These are phyloP conservation scores for Eragrostis tef DNA, from an alignment of 202 grass and related monocot species.

Conservation along the genomic window DNA sequence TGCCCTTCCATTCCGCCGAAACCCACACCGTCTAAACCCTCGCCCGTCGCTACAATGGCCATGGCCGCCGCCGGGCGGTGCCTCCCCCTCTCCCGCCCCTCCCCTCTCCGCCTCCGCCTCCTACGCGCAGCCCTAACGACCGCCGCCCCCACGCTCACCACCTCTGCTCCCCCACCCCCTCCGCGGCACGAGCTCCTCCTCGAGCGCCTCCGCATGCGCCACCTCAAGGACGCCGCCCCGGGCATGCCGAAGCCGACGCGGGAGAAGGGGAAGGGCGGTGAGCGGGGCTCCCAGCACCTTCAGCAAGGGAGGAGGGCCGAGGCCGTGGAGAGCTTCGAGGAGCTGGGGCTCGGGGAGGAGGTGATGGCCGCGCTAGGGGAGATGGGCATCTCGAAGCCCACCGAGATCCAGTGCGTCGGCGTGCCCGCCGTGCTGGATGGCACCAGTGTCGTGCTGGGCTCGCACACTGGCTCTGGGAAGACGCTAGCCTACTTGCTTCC, in stretches of 20 bases:
- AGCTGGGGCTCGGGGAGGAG: slow-evolving; percentile 70
- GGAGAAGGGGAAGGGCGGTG: slow-evolving; percentile 37
- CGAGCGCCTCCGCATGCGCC: slow-evolving; percentile 79
- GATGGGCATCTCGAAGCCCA: slow-evolving; percentile 77
- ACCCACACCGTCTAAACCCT: slow-evolving; percentile 34
- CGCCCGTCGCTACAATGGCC: slow-evolving; percentile 44
- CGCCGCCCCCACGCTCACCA: slow-evolving; percentile 20
- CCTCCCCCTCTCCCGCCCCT: slow-evolving; percentile 61
- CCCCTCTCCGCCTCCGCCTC: slow-evolving; percentile 51
- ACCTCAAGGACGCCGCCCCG: slow-evolving; percentile 65
- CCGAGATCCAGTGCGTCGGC: slow-evolving; percentile 87
- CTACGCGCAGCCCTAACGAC: slow-evolving; percentile 49
- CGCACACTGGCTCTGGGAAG: slow-evolving; percentile 94
- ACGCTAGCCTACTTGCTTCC: slow-evolving; percentile 92
- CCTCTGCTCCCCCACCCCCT: slow-evolving; percentile 22
- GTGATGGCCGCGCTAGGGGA: slow-evolving; percentile 66
- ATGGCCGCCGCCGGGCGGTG: slow-evolving; percentile 55
- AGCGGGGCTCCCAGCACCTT: slow-evolving; percentile 24
- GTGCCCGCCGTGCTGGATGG: slow-evolving; percentile 72
- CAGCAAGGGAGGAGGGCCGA: slow-evolving; percentile 52
- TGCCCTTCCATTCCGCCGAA: slow-evolving; percentile 3
- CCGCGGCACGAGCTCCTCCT: slow-evolving; percentile 78
- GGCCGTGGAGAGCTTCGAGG: slow-evolving; percentile 62
- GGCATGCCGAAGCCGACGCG: neutral
- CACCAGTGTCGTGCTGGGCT: slow-evolving; percentile 81